These are phyloP conservation scores for Boletus pseudo-olivaceus DNA, from an alignment of 768 basidiomycete species.

Conservation along the genomic window DNA sequence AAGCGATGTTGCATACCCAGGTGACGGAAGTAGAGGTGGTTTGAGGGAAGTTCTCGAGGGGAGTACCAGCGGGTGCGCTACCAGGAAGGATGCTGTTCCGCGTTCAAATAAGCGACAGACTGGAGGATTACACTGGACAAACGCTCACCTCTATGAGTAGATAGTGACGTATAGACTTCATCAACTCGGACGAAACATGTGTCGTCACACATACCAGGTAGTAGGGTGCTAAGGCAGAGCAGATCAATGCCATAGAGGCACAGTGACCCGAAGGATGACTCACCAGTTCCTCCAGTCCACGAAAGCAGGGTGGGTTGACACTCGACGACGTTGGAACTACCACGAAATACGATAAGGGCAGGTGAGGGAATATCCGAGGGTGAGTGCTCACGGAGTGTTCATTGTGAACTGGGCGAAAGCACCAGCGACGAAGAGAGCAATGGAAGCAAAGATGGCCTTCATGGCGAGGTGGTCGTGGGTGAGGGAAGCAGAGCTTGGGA, in stretches of 20 bases:
- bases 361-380: neutral
- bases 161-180: neutral
- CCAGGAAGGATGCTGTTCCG: constrained; percentile 53
- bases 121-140: neutral
- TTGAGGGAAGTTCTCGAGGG: constrained; percentile 45
- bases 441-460: constrained; percentile 40
- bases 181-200: neutral
- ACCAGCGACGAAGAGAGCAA: constrained; percentile 40
- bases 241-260: neutral
- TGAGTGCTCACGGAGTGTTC: constrained; percentile 66
- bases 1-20: constrained; percentile 52
- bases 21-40: constrained; percentile 40
- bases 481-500: constrained; percentile 5
- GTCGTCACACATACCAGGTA: constrained; percentile 50
- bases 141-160: constrained; percentile 37
- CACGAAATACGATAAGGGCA: constrained; percentile 4
- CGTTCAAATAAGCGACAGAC: neutral
- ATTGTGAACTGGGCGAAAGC: constrained; percentile 52
- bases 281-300: constrained; percentile 59
- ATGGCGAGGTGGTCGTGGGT: constrained; percentile 34
- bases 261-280: constrained; percentile 20
- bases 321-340: constrained; percentile 45
- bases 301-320: constrained; percentile 56
- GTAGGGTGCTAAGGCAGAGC: constrained; percentile 48
- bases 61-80: constrained; percentile 37